Evolutionary conservation across 176 grass and related monocot genomes (phyloP), one percentile per base, ranked within the genome.

Genomic region (Carex littledalei): DNA sequence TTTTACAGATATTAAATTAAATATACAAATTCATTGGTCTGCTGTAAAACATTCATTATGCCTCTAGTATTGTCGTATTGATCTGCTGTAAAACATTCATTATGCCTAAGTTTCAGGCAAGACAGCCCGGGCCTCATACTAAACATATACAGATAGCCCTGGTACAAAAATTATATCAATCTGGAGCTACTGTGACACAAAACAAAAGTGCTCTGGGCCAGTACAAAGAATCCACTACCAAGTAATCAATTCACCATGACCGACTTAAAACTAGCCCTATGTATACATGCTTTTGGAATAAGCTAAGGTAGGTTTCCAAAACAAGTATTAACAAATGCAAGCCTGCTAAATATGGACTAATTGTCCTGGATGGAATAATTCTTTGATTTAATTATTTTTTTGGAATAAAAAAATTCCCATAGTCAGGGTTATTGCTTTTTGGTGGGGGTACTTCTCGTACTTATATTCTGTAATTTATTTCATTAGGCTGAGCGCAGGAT

Each of bases 301-400:
- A 52, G 71, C 71, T 22, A 75, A 52, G n/a, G 69, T 22, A 22
- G 69, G 69, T 50, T 73, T 49, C 69, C 41, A 73, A 73, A 73
- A 73, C 43, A 3, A 73, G 69, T 11, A 73, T 73, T 0, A 50
- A 73, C 10, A 47, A 49, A 21, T 21, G 39, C 3, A 0, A 69
- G 66, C 69, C 18, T 49, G 9, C 41, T 73, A 73, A 73, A 73
- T 21, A 73, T 73, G 39, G 18, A 50, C 69, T 73, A 39, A 52
- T 75, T 75, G 41, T 26, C n/a, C 71, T n/a, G 18, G 43, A 24
- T 75, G 21, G 71, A 75, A 75, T 75, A 75, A 52, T 24, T 52
- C 71, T 50, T 14, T 75, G 20, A 50, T 24, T 73, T 73, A 73
- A 73, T 49, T 50, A 24, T n/a, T 59, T n/a, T 74, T 24, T n/a